Percentiles rank a stretch among this genome's conserved stretches.
Evolutionary conservation across 805 yeast species (phyloP).

Genomic region (Danielia reshetovae): DNA sequence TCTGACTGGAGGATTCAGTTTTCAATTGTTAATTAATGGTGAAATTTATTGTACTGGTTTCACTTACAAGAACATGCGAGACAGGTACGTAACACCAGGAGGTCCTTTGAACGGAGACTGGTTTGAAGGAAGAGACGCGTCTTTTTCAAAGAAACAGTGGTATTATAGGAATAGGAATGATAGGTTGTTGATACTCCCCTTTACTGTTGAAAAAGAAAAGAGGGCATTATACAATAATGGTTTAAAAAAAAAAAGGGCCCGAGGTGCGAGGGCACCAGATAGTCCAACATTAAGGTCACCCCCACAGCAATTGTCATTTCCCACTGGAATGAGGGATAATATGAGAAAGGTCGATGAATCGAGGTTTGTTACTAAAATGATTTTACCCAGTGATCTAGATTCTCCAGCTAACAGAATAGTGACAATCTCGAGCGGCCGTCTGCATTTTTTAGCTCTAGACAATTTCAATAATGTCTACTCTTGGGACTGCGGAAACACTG

Average conservation of each 20-base stretch:
- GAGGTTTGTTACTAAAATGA: slow-evolving; percentile 21
- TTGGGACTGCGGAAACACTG: slow-evolving; percentile 51
- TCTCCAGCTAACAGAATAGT: too few species aligned
- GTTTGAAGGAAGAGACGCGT: too few species aligned
- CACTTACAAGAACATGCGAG: neutral
- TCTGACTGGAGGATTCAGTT: slow-evolving; percentile 62
- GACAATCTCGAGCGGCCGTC: slow-evolving; percentile 61
- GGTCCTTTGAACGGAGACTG: too few species aligned
- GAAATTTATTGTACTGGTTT: slow-evolving; percentile 51
- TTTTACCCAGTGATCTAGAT: too few species aligned
- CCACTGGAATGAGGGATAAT: too few species aligned
- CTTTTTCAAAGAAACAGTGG: too few species aligned
- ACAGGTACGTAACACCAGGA: neutral
- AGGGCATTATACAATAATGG: too few species aligned
- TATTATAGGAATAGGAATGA: too few species aligned
- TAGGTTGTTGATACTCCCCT: too few species aligned
- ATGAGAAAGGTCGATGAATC: slow-evolving; percentile 8
- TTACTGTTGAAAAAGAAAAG: too few species aligned
- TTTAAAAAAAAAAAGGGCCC: too few species aligned
- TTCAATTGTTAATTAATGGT: slow-evolving; percentile 58
- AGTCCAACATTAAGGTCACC: slow-evolving; percentile 22
- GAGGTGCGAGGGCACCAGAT: slow-evolving; percentile 6
- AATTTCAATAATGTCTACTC: slow-evolving; percentile 46
- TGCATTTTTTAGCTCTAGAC: slow-evolving; percentile 61
- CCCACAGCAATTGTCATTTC: slow-evolving; percentile 17